phyloP scores from a whole-genome alignment of 768 basidiomycete genomes.

The Collybiopsis confluens region DNA sequence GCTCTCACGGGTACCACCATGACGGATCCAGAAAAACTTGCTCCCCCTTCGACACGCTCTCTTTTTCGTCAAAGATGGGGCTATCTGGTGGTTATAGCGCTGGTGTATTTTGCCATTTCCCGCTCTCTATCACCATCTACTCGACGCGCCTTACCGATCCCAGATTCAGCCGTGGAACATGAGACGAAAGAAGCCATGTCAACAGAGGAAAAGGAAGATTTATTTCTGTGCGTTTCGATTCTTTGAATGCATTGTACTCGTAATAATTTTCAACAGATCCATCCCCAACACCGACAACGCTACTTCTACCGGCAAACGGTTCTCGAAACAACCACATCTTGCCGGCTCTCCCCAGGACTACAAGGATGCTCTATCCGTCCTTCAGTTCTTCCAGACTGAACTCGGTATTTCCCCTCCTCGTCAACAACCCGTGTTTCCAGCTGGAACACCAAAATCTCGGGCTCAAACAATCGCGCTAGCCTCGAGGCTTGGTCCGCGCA shows the following conservation, averaged over 20 bases:
- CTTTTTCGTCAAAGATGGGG: not conserved
- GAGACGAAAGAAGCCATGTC: not conserved
- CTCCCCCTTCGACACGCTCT: not conserved
- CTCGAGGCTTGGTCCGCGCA: conserved; percentile 31
- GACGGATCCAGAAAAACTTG: not conserved
- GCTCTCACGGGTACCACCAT: not conserved
- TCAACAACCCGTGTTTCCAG: conserved; percentile 58
- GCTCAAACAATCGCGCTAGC: conserved; percentile 59
- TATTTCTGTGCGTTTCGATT: not conserved
- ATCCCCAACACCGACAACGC: conserved; percentile 58
- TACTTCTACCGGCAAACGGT: conserved; percentile 48
- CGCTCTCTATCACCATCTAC: no score
- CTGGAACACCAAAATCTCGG: conserved; percentile 67
- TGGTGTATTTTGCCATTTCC: not conserved
- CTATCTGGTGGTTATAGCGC: not conserved
- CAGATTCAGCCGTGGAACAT: no score
- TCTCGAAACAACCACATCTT: conserved; percentile 68
- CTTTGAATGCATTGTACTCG: not conserved
- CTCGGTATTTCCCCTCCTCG: conserved; percentile 45
- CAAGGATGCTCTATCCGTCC: conserved; percentile 60
- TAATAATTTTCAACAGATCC: conserved; percentile 33
- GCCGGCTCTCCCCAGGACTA: conserved; percentile 63
- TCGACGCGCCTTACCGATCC: no score
- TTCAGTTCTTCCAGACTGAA: conserved; percentile 63
- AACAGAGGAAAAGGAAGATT: not conserved